These are phyloP conservation scores for Austroboletus novae-zelandiae DNA, from an alignment of 1,284 basidiomycete species.

Conservation along the genomic window DNA sequence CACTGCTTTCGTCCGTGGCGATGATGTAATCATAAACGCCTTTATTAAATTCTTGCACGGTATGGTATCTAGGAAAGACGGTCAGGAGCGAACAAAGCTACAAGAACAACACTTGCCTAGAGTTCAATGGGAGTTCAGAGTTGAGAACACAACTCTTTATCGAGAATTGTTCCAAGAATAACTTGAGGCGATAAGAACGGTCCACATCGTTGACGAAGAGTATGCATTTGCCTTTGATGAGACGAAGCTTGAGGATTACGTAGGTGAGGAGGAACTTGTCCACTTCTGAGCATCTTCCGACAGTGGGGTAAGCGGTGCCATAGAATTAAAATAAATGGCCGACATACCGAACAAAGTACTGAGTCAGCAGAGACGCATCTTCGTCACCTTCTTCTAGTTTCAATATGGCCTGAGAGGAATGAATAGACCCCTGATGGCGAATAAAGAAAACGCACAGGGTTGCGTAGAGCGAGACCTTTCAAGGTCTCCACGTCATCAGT, in stretches of 20 bases:
- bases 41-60: slow-evolving; percentile 98
- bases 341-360: slow-evolving; percentile 76
- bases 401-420: slow-evolving; percentile 66
- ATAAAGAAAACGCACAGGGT: slow-evolving; percentile 61
- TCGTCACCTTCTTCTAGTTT: slow-evolving; percentile 85
- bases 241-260: slow-evolving; percentile 91
- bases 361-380: slow-evolving; percentile 75
- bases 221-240: slow-evolving; percentile 95
- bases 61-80: slow-evolving; percentile 71
- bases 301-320: neutral
- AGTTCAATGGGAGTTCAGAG: slow-evolving; percentile 93
- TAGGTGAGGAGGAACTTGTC: slow-evolving; percentile 96
- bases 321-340: neutral
- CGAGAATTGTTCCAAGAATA: slow-evolving; percentile 98
- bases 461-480: slow-evolving; percentile 84
- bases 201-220: slow-evolving; percentile 98
- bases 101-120: slow-evolving; percentile 48
- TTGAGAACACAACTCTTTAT: slow-evolving; percentile 97
- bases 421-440: neutral
- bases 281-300: slow-evolving; percentile 76
- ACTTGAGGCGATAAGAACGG: slow-evolving; percentile 89
- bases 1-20: slow-evolving; percentile 87
- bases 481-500: slow-evolving; percentile 92
- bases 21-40: slow-evolving; percentile 99
- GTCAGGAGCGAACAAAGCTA: slow-evolving; percentile 3